These are phyloP conservation scores for Aschersonia sp. DNA, from an alignment of 2,329 filamentous ascomycete species.

Conservation along the genomic window DNA sequence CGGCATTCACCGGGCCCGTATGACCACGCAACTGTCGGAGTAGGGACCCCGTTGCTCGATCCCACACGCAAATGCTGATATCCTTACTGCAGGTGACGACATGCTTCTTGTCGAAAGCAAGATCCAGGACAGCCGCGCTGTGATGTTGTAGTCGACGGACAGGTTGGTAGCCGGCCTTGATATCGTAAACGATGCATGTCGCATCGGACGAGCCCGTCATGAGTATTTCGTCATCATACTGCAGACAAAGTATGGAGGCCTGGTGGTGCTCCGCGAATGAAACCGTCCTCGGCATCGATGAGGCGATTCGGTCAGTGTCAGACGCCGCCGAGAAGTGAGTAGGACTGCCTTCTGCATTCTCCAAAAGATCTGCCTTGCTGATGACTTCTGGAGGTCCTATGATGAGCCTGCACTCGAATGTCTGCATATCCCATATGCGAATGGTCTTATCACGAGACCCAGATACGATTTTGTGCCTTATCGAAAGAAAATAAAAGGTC, in stretches of 20 bases:
- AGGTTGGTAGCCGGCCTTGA: constrained; percentile 64
- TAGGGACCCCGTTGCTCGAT: constrained; percentile 62
- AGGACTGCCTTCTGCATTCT: constrained; percentile 34
- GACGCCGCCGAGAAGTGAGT: constrained; percentile 41
- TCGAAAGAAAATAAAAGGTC: constrained; percentile 3
- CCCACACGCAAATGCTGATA: constrained; percentile 86
- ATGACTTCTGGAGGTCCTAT: constrained; percentile 66
- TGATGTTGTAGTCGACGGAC: constrained; percentile 68
- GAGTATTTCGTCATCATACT: constrained; percentile 85
- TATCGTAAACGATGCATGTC: constrained; percentile 82
- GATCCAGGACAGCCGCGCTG: constrained; percentile 77
- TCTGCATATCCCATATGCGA: constrained; percentile 89
- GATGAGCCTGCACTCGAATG: constrained; percentile 69
- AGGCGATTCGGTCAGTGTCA: constrained; percentile 29
- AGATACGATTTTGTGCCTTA: constrained; percentile 83
- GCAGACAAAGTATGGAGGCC: constrained; percentile 85
- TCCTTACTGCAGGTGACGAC: constrained; percentile 98
- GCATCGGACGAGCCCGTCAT: constrained; percentile 91
- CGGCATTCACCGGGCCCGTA: constrained; percentile 84
- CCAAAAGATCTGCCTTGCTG: constrained; percentile 33
- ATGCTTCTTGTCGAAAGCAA: constrained; percentile 81
- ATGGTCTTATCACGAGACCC: constrained; percentile 93
- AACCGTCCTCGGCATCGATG: constrained; percentile 37
- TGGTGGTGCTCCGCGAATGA: constrained; percentile 60
- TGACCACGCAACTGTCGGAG: constrained; percentile 75